Evolutionary conservation across 163 green algal species (phyloP).

Genomic region (Picocystis sp.): DNA sequence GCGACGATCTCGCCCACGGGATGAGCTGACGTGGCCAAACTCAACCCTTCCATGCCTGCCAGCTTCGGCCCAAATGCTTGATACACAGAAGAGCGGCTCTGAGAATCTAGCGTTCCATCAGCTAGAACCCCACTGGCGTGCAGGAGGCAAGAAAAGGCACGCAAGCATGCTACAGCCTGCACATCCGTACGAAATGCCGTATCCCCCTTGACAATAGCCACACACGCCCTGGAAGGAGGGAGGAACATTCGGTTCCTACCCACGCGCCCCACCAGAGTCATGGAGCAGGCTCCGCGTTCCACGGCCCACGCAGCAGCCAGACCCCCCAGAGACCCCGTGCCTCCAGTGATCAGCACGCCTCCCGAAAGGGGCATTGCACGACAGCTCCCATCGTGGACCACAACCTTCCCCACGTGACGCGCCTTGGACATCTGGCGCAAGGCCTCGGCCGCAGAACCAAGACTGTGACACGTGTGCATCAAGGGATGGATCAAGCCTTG

Average conservation of each 20-base stretch:
- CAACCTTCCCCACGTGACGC: constrained; percentile 70
- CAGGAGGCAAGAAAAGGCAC: not conserved
- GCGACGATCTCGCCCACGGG: too few relatives aligned
- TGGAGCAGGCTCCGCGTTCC: constrained; percentile 1
- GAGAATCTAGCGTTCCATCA: not conserved
- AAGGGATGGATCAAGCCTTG: constrained; percentile 2
- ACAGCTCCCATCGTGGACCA: constrained; percentile 23
- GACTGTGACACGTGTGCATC: not conserved
- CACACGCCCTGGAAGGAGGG: too few relatives aligned
- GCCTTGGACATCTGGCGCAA: constrained; percentile 68
- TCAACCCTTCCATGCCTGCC: not conserved
- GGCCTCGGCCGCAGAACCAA: constrained; percentile 20
- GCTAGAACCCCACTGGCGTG: not conserved
- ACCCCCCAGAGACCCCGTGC: constrained; percentile 31
- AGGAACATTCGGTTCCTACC: too few relatives aligned
- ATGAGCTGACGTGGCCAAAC: too few relatives aligned
- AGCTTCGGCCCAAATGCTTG: constrained; percentile 3
- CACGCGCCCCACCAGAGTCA: not conserved
- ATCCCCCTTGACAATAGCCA: too few relatives aligned
- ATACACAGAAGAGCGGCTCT: not conserved
- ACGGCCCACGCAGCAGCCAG: constrained; percentile 28
- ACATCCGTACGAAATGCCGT: not conserved
- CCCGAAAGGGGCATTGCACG: too few relatives aligned
- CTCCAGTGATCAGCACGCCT: not conserved
- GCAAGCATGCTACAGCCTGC: not conserved